Percentiles rank a stretch among this genome's conserved stretches.
These are phyloP conservation scores for Xylaria scruposa DNA, from an alignment of 495 filamentous ascomycete species.

Conservation along the genomic window DNA sequence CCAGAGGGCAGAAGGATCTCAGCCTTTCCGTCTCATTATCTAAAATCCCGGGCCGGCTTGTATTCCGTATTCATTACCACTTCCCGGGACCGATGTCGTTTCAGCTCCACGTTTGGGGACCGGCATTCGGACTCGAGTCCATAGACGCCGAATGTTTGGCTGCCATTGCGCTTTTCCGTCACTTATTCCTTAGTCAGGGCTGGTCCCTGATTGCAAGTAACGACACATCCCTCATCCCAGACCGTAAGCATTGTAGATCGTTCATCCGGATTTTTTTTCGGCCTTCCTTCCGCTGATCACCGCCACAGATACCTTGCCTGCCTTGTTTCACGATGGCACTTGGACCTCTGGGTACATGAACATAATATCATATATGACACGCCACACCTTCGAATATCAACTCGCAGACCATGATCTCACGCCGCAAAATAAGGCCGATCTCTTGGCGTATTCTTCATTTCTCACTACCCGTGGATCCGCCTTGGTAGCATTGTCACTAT, in stretches of 20 bases:
- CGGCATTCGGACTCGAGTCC: conserved; percentile 84
- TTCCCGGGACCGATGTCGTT: conserved; percentile 58
- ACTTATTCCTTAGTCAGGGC: conserved; percentile 60
- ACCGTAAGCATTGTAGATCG: conserved; percentile 60
- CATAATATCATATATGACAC: conserved; percentile 74
- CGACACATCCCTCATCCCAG: conserved; percentile 76
- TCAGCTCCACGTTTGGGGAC: conserved; percentile 90
- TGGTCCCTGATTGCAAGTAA: conserved; percentile 82
- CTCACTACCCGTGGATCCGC: conserved; percentile 67
- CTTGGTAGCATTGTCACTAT: conserved; percentile 82
- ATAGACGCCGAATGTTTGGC: conserved; percentile 89
- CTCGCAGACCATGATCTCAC: conserved; percentile 64
- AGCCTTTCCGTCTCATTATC: background rate
- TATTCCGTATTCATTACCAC: conserved; percentile 13
- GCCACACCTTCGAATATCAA: conserved; percentile 52
- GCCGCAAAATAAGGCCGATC: conserved; percentile 72
- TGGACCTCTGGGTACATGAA: conserved; percentile 75
- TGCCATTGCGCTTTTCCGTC: conserved; percentile 71
- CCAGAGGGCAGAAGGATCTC: background rate
- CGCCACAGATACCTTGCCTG: conserved; percentile 58
- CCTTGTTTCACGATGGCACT: conserved; percentile 66
- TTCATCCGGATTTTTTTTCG: conserved; percentile 17
- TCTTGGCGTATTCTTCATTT: conserved; percentile 73
- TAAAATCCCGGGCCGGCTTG: background rate
- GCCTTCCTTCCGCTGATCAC: conserved; percentile 32